A percentile compares a stretch with the other conserved stretches of the same genome.
phyloP scores from a whole-genome alignment of 768 basidiomycete genomes.

The Trametes villosa region DNA sequence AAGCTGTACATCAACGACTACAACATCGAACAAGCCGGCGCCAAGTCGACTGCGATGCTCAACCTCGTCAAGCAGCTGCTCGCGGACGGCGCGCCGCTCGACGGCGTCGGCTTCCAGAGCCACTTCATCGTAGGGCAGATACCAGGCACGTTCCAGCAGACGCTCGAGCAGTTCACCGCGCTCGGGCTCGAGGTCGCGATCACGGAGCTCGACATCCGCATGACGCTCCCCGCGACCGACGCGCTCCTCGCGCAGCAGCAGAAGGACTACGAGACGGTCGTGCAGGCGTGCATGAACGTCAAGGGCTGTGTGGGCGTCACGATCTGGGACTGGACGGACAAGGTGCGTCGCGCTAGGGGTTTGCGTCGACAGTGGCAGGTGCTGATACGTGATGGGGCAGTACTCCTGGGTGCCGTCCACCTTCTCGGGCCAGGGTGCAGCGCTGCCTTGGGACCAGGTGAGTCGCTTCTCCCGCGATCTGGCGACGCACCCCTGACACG shows the following conservation, averaged over 20 bases:
- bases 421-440: conserved; percentile 41
- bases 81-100: conserved; percentile 53
- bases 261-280: conserved; percentile 58
- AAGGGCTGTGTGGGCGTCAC: conserved; percentile 42
- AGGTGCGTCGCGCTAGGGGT: conserved; percentile 18
- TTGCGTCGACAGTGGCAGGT: not conserved
- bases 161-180: conserved; percentile 55
- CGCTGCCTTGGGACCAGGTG: conserved; percentile 35
- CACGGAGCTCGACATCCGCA: conserved; percentile 70
- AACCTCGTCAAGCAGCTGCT: conserved; percentile 55
- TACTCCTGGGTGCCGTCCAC: conserved; percentile 42
- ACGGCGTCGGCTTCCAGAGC: conserved; percentile 63
- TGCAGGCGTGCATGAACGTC: conserved; percentile 54
- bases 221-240: conserved; percentile 55
- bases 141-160: conserved; percentile 49
- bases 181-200: conserved; percentile 71
- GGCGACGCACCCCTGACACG: not conserved
- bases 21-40: conserved; percentile 40
- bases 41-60: conserved; percentile 60
- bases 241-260: conserved; percentile 58
- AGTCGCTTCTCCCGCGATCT: not conserved
- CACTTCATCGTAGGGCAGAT: conserved; percentile 65
- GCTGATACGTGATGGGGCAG: not conserved
- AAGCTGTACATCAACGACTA: conserved; percentile 59
- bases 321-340: conserved; percentile 48